Percentiles rank a stretch among this genome's conserved stretches.
These are phyloP conservation scores for Laetiporus sulphureus DNA, from an alignment of 1,284 basidiomycete species.

Conservation along the genomic window DNA sequence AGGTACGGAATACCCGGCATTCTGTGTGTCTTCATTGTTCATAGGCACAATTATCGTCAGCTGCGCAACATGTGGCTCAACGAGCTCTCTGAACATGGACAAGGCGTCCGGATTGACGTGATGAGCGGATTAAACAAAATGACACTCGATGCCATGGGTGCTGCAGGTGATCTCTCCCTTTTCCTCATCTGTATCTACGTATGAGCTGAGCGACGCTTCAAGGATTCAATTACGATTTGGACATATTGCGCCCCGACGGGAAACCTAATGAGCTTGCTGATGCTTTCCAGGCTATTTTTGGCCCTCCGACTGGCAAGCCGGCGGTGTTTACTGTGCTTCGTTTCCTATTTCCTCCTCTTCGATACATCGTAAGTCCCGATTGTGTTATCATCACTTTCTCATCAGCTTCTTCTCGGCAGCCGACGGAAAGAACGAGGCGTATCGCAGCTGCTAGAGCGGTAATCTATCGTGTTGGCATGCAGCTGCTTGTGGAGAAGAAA, in stretches of 20 bases:
- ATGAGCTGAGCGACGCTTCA: not conserved
- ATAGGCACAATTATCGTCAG: conserved; percentile 10
- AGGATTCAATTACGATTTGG: conserved; percentile 51
- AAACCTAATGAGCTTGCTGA: conserved; percentile 32
- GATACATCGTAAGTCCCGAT: not conserved
- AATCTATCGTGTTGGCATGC: conserved; percentile 29
- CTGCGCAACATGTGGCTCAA: conserved; percentile 21
- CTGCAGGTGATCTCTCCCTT: conserved; percentile 28
- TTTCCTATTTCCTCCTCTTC: not conserved
- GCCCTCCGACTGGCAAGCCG: not conserved
- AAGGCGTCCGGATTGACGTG: conserved; percentile 29
- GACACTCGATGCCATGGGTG: conserved; percentile 43
- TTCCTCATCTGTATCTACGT: not conserved
- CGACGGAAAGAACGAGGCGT: conserved; percentile 11
- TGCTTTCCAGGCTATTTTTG: conserved; percentile 28
- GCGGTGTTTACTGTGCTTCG: conserved; percentile 4
- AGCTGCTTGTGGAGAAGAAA: conserved; percentile 38
- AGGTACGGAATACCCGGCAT: conserved; percentile 25
- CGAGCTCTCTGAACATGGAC: conserved; percentile 11
- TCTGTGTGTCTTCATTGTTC: too few species aligned
- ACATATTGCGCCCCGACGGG: conserved; percentile 25
- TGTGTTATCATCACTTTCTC: conserved; percentile 15
- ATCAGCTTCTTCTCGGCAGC: conserved; percentile 23
- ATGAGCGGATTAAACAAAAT: conserved; percentile 33
- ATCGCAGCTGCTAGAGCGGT: conserved; percentile 22